These are phyloP conservation scores for Dendrocalamus latiflorus DNA, from an alignment of 202 grass and related monocot genomes.

Conservation along the genomic window DNA sequence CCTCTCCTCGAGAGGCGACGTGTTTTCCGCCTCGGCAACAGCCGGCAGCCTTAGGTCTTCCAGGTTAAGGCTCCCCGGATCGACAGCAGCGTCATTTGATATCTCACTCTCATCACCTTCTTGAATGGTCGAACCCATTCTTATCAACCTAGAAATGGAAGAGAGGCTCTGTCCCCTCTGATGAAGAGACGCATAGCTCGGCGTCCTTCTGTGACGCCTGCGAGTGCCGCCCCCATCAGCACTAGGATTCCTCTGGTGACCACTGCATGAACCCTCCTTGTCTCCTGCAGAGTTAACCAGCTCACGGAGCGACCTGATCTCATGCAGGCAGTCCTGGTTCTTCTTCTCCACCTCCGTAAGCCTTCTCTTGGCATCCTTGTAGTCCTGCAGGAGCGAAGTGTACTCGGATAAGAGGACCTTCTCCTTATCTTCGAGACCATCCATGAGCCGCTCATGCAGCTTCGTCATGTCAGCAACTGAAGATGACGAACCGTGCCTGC, in stretches of 20 bases:
- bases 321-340: constrained; percentile 49
- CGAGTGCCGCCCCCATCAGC: not conserved
- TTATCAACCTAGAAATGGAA: constrained; percentile 38
- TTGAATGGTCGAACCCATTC: constrained; percentile 25
- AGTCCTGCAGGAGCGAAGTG: constrained; percentile 48
- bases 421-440: constrained; percentile 47
- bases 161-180: constrained; percentile 41
- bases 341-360: constrained; percentile 57
- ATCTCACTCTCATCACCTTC: not conserved
- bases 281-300: constrained; percentile 13
- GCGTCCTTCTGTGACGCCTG: constrained; percentile 44
- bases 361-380: constrained; percentile 61
- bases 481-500: not conserved
- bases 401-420: constrained; percentile 51
- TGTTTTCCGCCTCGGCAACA: not conserved
- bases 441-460: constrained; percentile 36
- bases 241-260: not conserved
- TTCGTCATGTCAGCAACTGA: constrained; percentile 13
- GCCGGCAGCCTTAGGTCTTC: constrained; percentile 24
- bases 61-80: not conserved
- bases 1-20: constrained; percentile 59
- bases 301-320: constrained; percentile 60
- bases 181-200: constrained; percentile 9
- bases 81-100: not conserved
- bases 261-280: not conserved